These are phyloP conservation scores for Coniella lustricola DNA, from an alignment of 2,329 filamentous ascomycete genomes.

Conservation along the genomic window DNA sequence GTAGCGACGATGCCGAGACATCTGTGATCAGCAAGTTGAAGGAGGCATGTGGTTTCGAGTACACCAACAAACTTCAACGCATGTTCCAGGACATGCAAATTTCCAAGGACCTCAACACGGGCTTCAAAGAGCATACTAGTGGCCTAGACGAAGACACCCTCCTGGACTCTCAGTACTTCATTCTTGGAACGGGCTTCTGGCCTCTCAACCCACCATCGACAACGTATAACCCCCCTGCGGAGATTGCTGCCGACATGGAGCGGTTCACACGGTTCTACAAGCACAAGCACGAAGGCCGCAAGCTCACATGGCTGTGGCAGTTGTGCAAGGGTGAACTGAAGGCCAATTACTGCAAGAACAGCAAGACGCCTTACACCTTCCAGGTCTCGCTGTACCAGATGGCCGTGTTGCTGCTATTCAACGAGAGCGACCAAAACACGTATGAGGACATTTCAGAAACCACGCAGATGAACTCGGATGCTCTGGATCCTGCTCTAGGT, in stretches of 20 bases:
- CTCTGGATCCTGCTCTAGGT: slow-evolving; percentile 76
- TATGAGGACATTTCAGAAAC: slow-evolving; percentile 83
- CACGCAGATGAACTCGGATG: slow-evolving; percentile 73
- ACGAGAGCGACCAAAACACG: slow-evolving; percentile 75
- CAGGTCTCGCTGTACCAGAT: slow-evolving; percentile 98
- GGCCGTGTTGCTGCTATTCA: slow-evolving; percentile 91
- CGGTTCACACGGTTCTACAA: slow-evolving; percentile 89
- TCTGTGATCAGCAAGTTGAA: slow-evolving; percentile 99
- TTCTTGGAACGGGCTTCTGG: slow-evolving; percentile 97
- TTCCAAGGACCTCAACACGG: slow-evolving; percentile 89
- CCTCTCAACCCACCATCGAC: slow-evolving; percentile 81
- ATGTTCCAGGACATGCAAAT: slow-evolving; percentile 99
- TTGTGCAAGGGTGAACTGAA: slow-evolving; percentile 96
- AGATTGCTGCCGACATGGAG: slow-evolving; percentile 81
- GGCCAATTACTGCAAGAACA: slow-evolving; percentile 82
- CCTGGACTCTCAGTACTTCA: slow-evolving; percentile 82
- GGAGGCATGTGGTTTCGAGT: slow-evolving; percentile 97
- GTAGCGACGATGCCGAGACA: slow-evolving; percentile 93
- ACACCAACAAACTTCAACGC: slow-evolving; percentile 97
- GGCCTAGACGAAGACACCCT: slow-evolving; percentile 61
- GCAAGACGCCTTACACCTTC: slow-evolving; percentile 91
- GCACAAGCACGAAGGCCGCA: slow-evolving; percentile 92
- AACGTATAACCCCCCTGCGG: slow-evolving; percentile 77
- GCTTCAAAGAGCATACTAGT: slow-evolving; percentile 72
- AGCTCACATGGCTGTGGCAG: slow-evolving; percentile 97